Conservation (phyloP, 306 rosid genomes). For the Trifolium subterraneum region DNA sequence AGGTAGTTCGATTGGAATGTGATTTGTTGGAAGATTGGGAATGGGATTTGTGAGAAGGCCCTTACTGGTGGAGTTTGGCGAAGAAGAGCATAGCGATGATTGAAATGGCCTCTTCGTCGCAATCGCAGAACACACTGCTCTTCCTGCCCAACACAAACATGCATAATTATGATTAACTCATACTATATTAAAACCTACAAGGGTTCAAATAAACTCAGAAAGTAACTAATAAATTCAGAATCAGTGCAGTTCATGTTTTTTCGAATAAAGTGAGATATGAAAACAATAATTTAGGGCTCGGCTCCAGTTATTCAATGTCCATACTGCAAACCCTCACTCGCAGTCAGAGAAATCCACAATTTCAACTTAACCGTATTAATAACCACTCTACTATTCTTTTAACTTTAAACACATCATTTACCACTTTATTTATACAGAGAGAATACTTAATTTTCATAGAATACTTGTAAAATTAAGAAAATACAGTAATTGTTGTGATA, state of each 20-base stretch:
- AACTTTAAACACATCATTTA: background rate
- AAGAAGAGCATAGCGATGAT: conserved; percentile 52
- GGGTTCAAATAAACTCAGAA: background rate
- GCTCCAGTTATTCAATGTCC: conserved; percentile 1
- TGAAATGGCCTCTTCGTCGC: conserved; percentile 65
- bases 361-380: background rate
- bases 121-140: background rate
- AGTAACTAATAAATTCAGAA: background rate
- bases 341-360: background rate
- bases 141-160: conserved; percentile 16
- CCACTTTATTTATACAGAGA: background rate
- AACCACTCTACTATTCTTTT: background rate
- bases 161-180: conserved; percentile 5
- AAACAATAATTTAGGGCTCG: background rate
- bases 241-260: background rate
- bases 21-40: conserved; percentile 23
- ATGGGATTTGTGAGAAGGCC: background rate
- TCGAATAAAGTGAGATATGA: too few species aligned
- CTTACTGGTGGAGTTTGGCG: conserved; percentile 44
- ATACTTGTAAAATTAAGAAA: background rate
- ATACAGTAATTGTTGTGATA: background rate
- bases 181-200: background rate
- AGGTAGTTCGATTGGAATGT: conserved; percentile 22
- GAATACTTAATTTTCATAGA: background rate
- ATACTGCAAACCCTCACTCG: background rate